phyloP scores from a whole-genome alignment of 108 stramenopile genomes.

The Skeletonema menzelii region DNA sequence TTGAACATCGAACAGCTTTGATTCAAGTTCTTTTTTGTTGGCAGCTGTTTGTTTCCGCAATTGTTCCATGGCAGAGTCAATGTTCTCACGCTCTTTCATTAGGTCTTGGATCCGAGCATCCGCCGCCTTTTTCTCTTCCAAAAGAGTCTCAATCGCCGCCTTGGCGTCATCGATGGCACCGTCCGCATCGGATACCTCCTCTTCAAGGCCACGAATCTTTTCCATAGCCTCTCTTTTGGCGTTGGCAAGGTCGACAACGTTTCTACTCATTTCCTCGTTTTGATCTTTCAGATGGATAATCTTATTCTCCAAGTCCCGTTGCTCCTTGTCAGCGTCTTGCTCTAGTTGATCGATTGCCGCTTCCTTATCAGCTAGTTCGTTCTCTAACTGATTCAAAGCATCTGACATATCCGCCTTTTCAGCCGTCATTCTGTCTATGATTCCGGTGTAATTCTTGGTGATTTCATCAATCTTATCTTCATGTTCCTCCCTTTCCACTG shows the following conservation, averaged over 20 bases:
- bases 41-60: slow-evolving; percentile 34
- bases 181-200: slow-evolving; percentile 49
- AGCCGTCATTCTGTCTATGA: slow-evolving; percentile 39
- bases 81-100: slow-evolving; percentile 32
- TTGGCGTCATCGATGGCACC: slow-evolving; percentile 50
- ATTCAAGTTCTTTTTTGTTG: slow-evolving; percentile 33
- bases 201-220: slow-evolving; percentile 51
- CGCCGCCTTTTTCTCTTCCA: slow-evolving; percentile 39
- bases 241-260: slow-evolving; percentile 23
- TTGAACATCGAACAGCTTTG: slow-evolving; percentile 30
- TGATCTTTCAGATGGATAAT: slow-evolving; percentile 25
- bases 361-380: slow-evolving; percentile 29
- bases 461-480: slow-evolving; percentile 46
- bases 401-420: slow-evolving; percentile 40
- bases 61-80: slow-evolving; percentile 31
- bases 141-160: slow-evolving; percentile 42
- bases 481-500: slow-evolving; percentile 36
- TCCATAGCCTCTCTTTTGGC: slow-evolving; percentile 45
- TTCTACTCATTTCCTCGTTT: slow-evolving; percentile 33
- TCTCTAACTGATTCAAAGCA: slow-evolving; percentile 24
- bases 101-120: slow-evolving; percentile 37
- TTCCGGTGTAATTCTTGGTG: slow-evolving; percentile 30
- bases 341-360: slow-evolving; percentile 17
- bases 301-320: slow-evolving; percentile 25
- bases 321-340: slow-evolving; percentile 17